phyloP scores from a whole-genome alignment of 352 stramenopile genomes.

The Phytophthora podocarpi region DNA sequence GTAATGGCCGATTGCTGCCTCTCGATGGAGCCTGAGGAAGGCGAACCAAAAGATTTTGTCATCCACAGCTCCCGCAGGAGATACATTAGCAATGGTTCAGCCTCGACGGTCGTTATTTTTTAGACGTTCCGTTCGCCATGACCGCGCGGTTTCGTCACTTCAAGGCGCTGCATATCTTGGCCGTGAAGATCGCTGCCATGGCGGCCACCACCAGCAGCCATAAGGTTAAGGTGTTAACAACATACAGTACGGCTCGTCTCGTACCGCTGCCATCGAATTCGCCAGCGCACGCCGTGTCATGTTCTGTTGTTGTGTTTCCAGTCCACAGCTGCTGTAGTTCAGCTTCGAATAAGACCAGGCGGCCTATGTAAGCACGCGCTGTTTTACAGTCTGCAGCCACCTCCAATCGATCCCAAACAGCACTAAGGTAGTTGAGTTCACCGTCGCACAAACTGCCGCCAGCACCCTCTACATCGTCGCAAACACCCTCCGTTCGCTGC shows the following conservation, averaged over 20 bases:
- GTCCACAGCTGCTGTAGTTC: neutral
- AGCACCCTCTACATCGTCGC: neutral
- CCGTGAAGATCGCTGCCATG: neutral
- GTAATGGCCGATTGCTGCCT: too few species aligned
- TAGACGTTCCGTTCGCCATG: neutral
- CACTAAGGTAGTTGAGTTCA: too few species aligned
- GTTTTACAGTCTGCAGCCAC: too few species aligned
- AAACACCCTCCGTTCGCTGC: too few species aligned
- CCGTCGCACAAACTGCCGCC: neutral
- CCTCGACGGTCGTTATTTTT: neutral
- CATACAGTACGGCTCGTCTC: too few species aligned
- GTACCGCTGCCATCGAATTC: slow-evolving; percentile 10
- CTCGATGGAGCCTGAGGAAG: too few species aligned
- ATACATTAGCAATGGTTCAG: slow-evolving; percentile 7
- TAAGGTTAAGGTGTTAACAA: too few species aligned
- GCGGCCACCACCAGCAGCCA: too few species aligned
- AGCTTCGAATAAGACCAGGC: slow-evolving; percentile 9
- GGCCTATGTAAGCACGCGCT: neutral
- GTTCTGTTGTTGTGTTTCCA: neutral
- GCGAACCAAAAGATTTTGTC: too few species aligned
- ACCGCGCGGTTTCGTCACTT: neutral
- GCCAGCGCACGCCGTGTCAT: neutral
- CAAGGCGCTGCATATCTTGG: neutral
- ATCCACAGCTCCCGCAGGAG: neutral
- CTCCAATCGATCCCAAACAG: too few species aligned